Percentiles rank a stretch among this genome's conserved stretches.
These are phyloP conservation scores for Epicoccum nigrum DNA, from an alignment of 2,329 filamentous ascomycete genomes.

Conservation along the genomic window DNA sequence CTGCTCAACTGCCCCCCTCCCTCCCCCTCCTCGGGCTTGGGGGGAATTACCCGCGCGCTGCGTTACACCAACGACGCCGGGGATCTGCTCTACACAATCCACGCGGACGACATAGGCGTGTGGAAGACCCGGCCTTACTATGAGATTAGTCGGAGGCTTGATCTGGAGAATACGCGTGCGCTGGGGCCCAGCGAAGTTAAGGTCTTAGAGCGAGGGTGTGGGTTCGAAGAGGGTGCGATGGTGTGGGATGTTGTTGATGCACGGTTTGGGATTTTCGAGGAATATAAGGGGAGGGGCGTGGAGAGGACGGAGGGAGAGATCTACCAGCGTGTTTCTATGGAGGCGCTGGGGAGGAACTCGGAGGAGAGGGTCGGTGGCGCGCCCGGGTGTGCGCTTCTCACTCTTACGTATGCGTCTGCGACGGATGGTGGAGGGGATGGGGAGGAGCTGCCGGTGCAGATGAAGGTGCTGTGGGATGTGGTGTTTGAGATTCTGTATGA, in stretches of 20 bases:
- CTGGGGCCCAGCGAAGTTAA: conserved; percentile 13
- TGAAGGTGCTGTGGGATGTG: neutral
- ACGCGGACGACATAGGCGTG: conserved; percentile 2
- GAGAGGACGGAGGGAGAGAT: neutral
- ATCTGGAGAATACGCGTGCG: conserved; percentile 22
- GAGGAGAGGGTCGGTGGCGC: neutral
- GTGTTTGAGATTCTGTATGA: neutral
- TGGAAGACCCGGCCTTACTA: conserved; percentile 15
- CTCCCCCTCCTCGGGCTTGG: neutral
- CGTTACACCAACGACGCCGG: conserved; percentile 7
- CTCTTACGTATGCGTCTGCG: conserved; percentile 1
- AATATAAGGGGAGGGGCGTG: neutral
- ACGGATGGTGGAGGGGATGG: neutral
- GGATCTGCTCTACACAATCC: conserved; percentile 15
- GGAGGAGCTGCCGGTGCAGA: neutral
- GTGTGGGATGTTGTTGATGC: conserved; percentile 26
- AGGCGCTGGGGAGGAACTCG: neutral
- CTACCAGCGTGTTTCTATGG: neutral
- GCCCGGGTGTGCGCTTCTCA: neutral
- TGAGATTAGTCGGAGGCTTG: conserved; percentile 9
- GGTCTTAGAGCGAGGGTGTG: neutral
- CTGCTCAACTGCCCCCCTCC: conserved; percentile 7
- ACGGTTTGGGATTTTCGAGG: conserved; percentile 19
- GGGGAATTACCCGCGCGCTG: conserved; percentile 3
- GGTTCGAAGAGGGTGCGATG: conserved; percentile 15